Evolutionary conservation across 345 rosid species (phyloP), one percentile per base, ranked within the genome.

Genomic region (Pugionium dolabratum): DNA sequence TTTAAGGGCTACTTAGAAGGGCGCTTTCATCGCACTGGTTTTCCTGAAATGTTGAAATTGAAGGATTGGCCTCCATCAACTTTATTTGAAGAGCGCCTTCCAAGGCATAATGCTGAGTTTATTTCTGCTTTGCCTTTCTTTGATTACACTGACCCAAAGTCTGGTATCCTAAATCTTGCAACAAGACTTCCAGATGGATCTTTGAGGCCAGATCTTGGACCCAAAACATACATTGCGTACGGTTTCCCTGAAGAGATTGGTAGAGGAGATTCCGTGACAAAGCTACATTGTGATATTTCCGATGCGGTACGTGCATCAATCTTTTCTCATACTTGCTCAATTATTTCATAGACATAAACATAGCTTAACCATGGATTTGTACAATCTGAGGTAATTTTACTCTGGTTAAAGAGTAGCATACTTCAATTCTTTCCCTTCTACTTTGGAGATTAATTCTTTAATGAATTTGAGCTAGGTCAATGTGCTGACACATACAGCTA

Each of bases 51-150:
- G 66, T 59, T 85, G 72, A 89, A 89, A 64, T 60, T 89, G 74
- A 87, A 84, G 70, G 96, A 89, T 40, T 92, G 96, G 98, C 96
- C 91, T 33, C 88, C 89, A 48, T 89, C 95, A 54, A 78, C 70
- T 57, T 66, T 71, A 48, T 85, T 92, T 67, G 82, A 83, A 27
- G 67, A 80, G 40, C 77, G 79, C 2, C 62, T 92, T 75, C 92
- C 89, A 2, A 85, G 92, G 26, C 98, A 87, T 64, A 78, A 78
- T 76, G 81, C 59, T 36, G 93, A 92, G 84, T 84, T 85, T 66
- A 40, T 75, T 5, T 36, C 69, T 78, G 79, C 82, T 55, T 79
- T 89, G 65, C 96, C 96, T 27, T 85, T 84, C 68, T 85, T 77
- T 72, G 85, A 86, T 70, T 91, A 87, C 75, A 89, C 85, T 54